Percentiles rank a stretch among this genome's conserved stretches.
phyloP scores from a whole-genome alignment of 495 filamentous ascomycete species.

The Extremus antarcticus region DNA sequence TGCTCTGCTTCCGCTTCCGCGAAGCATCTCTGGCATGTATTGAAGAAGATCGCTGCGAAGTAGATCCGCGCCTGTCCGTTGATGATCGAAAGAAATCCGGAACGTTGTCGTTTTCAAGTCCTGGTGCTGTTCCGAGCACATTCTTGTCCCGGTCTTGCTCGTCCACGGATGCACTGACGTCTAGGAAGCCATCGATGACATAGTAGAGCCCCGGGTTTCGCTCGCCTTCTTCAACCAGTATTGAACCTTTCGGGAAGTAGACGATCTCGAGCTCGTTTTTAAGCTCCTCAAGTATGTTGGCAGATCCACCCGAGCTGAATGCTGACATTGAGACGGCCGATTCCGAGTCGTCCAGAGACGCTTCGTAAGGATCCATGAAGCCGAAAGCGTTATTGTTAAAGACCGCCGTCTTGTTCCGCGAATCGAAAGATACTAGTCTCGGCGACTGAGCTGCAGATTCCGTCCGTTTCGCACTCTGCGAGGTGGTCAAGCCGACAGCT shows the following conservation, averaged over 20 bases:
- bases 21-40: background rate
- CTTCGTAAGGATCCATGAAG: conserved; percentile 81
- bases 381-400: conserved; percentile 81
- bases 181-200: conserved; percentile 92
- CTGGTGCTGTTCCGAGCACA: conserved; percentile 25
- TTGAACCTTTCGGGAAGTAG: conserved; percentile 86
- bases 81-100: conserved; percentile 16
- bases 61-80: background rate
- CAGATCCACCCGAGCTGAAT: conserved; percentile 39
- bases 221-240: conserved; percentile 95
- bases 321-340: conserved; percentile 66
- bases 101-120: background rate
- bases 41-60: conserved; percentile 1
- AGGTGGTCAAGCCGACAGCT: conserved; percentile 70
- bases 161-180: conserved; percentile 66
- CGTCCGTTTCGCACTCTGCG: conserved; percentile 42
- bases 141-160: conserved; percentile 30
- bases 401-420: conserved; percentile 69
- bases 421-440: conserved; percentile 73
- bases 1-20: conserved; percentile 32
- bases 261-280: conserved; percentile 94
- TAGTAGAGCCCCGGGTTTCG: conserved; percentile 94
- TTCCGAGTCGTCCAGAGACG: conserved; percentile 62
- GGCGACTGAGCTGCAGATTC: conserved; percentile 78
- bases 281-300: conserved; percentile 58